A percentile compares a stretch with the other conserved stretches of the same genome.
These are phyloP conservation scores for Wickerhamomyces sydowiorum DNA, from an alignment of 805 yeast species.

Conservation along the genomic window DNA sequence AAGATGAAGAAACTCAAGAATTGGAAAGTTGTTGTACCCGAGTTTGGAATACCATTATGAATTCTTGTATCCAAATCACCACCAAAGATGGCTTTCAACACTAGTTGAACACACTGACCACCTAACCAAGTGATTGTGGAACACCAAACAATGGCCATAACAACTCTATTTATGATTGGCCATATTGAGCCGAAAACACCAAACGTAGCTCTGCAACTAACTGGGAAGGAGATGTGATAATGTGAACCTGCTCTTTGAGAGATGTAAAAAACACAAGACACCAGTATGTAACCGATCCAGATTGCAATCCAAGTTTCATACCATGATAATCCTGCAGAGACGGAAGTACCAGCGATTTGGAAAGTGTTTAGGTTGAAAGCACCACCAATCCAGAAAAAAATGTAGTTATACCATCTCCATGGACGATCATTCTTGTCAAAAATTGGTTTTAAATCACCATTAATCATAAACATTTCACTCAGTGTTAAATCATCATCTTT, in stretches of 20 bases:
- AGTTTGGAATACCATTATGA: slow-evolving; percentile 52
- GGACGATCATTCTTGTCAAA: slow-evolving; percentile 58
- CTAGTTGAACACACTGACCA: slow-evolving; percentile 73
- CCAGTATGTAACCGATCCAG: slow-evolving; percentile 74
- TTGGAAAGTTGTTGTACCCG: slow-evolving; percentile 65
- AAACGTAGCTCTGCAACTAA: slow-evolving; percentile 72
- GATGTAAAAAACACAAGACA: slow-evolving; percentile 62
- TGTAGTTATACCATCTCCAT: slow-evolving; percentile 81
- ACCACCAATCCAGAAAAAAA: slow-evolving; percentile 84
- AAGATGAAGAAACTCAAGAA: slow-evolving; percentile 75
- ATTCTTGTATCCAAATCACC: slow-evolving; percentile 54
- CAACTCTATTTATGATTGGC: slow-evolving; percentile 87
- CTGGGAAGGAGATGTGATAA: slow-evolving; percentile 84
- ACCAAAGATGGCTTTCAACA: slow-evolving; percentile 76
- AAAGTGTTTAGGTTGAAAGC: slow-evolving; percentile 86
- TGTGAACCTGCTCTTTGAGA: slow-evolving; percentile 75
- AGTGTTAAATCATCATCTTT: slow-evolving; percentile 32
- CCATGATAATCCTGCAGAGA: slow-evolving; percentile 73
- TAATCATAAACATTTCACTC: slow-evolving; percentile 61
- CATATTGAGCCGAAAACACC: slow-evolving; percentile 84
- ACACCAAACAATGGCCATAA: slow-evolving; percentile 85
- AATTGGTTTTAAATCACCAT: slow-evolving; percentile 75
- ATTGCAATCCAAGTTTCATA: slow-evolving; percentile 90
- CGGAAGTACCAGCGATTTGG: slow-evolving; percentile 88
- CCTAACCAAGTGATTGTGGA: slow-evolving; percentile 84